Evolutionary conservation across 176 grass and related monocot genomes (phyloP), one percentile per base, ranked within the genome.

Genomic region (Otatea glauca): DNA sequence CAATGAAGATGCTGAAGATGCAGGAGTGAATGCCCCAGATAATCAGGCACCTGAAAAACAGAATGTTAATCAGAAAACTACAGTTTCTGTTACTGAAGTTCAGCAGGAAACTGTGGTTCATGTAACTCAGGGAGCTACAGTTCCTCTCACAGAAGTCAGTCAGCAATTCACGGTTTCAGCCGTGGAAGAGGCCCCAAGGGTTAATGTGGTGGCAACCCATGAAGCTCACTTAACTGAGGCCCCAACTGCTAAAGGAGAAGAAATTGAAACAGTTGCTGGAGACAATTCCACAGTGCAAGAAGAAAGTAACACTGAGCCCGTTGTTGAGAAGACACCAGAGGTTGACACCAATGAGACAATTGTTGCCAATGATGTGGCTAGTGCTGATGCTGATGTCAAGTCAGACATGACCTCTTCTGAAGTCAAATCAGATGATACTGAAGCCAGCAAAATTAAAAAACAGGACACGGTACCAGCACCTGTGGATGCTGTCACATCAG

Each of bases 361-460:
- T 65, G 82, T 80, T 76, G 69, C 21, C 61, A 65, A 53, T 76
- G 85, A 91, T 87, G 43, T 67, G 24, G 48, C 66, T 5, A 61
- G 43, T 89, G 73, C 77, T 76, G 29, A 29, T 29, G 29, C 29
- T 29, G 64, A 84, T 88, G 18, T 88, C 10, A 67, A 91, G 44
- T 80, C 75, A 20, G 75, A 87, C 68, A 20, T 81, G 62, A 45
- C 5, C 8, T 58, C 81, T 49, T 51, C 83, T 55, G 80, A 89
- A 80, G 61, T 62, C 71, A 88, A 54, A 4, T 65, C 56, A 86
- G 64, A 67, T 86, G 49, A 43, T 66, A 88, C 23, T 32, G 72
- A 88, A 87, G 83, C 67, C 12, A 29, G 63, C 69, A 88, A 84
- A 78, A 64, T 82, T 70, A 50, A 89, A 74, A 70, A 87, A 58